These are phyloP conservation scores for Triticum dicoccoides DNA, from an alignment of 176 grass and related monocot species.

Conservation along the genomic window DNA sequence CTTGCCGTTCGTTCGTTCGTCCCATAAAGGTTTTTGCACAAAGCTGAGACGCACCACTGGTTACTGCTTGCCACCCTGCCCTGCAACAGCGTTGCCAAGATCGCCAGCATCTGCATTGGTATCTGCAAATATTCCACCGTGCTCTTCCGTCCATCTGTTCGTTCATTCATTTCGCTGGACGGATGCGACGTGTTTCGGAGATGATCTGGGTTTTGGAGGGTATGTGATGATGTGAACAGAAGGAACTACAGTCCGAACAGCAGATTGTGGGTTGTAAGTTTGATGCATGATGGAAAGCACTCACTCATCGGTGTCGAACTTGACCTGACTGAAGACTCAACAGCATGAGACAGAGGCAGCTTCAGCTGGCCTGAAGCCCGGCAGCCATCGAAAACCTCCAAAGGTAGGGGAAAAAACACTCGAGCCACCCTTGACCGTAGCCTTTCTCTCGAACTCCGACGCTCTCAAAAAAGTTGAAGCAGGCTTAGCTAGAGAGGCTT, in stretches of 20 bases:
- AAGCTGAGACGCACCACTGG: slow-evolving; percentile 36
- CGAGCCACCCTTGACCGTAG: background rate
- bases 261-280: background rate
- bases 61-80: background rate
- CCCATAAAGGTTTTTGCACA: slow-evolving; percentile 3
- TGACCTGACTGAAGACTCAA: background rate
- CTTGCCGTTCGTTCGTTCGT: background rate
- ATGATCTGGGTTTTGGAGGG: background rate
- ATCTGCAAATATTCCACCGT: background rate
- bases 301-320: slow-evolving; percentile 3
- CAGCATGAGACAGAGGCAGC: background rate
- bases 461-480: slow-evolving; percentile 35
- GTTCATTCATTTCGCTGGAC: background rate
- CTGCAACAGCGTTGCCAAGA: background rate
- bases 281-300: slow-evolving; percentile 13
- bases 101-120: slow-evolving; percentile 23
- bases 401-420: background rate
- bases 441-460: slow-evolving; percentile 26
- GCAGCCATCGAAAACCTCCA: slow-evolving; percentile 18
- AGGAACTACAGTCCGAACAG: background rate
- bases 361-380: background rate
- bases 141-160: background rate
- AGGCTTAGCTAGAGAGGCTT: slow-evolving; percentile 17
- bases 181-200: background rate
- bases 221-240: no score